Conservation (phyloP, 257 asterid species). For the Scutellaria minor region DNA sequence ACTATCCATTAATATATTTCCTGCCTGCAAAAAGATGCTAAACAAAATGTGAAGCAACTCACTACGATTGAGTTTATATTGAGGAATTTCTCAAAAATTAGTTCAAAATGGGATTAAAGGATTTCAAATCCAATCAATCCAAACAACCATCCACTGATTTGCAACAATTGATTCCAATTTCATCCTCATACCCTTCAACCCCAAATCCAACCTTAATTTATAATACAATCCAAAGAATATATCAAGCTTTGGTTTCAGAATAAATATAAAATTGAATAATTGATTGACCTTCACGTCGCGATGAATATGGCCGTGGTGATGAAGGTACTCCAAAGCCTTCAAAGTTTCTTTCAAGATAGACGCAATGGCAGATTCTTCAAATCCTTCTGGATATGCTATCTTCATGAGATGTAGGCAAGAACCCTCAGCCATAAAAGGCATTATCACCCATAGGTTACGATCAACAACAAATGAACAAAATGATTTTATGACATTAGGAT, state of each 20-base stretch:
- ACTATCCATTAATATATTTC: conserved; percentile 88
- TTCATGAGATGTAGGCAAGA: conserved; percentile 99
- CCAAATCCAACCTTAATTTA: conserved; percentile 7
- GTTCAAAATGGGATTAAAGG: too few species aligned
- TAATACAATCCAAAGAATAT: conserved; percentile 2
- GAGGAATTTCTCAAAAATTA: too few species aligned
- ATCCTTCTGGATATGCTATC: conserved; percentile 93
- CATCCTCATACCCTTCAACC: too few species aligned
- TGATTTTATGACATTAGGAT: conserved; percentile 90
- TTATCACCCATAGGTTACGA: conserved; percentile 93
- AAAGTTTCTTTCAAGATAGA: conserved; percentile 93
- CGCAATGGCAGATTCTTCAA: conserved; percentile 90
- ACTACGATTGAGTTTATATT: neutral
- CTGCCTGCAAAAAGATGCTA: conserved; percentile 67
- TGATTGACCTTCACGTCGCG: conserved; percentile 89
- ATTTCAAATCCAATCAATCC: too few species aligned
- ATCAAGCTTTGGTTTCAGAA: conserved; percentile 24
- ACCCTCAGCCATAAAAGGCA: conserved; percentile 99
- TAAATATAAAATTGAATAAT: conserved; percentile 27
- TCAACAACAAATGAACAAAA: conserved; percentile 96
- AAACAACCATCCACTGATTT: too few species aligned
- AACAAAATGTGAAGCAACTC: conserved; percentile 20
- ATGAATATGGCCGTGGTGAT: conserved; percentile 93
- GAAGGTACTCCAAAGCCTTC: conserved; percentile 95
- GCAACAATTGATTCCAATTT: too few species aligned